These are phyloP conservation scores for Pelagophyceae sp. DNA, from an alignment of 352 stramenopile species.

Conservation along the genomic window DNA sequence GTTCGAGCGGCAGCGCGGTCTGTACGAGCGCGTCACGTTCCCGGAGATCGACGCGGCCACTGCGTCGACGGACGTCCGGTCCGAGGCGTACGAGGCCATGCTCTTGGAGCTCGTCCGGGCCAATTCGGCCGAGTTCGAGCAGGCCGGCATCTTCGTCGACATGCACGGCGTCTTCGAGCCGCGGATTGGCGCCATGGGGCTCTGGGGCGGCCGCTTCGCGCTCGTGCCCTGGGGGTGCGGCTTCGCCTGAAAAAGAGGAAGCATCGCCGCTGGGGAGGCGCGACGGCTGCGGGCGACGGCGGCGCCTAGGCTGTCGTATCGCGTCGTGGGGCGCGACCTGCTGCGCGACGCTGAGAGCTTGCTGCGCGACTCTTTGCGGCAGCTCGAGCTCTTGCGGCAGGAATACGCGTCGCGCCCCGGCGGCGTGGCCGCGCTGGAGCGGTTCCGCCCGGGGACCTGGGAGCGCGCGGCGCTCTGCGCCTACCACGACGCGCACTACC, in stretches of 20 bases:
- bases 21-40: slow-evolving; percentile 22
- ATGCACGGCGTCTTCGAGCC: slow-evolving; percentile 31
- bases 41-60: slow-evolving; percentile 18
- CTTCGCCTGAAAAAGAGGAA: no score
- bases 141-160: slow-evolving; percentile 27
- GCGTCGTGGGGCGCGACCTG: slow-evolving; percentile 19
- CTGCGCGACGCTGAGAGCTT: slow-evolving; percentile 4
- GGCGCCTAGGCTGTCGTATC: slow-evolving; percentile 26
- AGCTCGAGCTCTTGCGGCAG: slow-evolving; percentile 18
- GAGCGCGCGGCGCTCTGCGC: slow-evolving; percentile 30
- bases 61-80: slow-evolving; percentile 24
- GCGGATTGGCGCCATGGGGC: slow-evolving; percentile 22
- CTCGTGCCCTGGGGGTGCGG: slow-evolving; percentile 30
- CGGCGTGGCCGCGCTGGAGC: neutral
- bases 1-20: slow-evolving; percentile 47
- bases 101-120: slow-evolving; percentile 23
- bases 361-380: slow-evolving; percentile 8
- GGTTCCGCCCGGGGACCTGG: slow-evolving; percentile 28
- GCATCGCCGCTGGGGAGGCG: no score
- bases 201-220: slow-evolving; percentile 18
- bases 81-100: slow-evolving; percentile 23
- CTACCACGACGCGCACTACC: slow-evolving; percentile 31
- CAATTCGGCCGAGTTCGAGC: slow-evolving; percentile 14
- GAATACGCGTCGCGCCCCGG: neutral
- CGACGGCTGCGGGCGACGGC: no score